Evolutionary conservation across 2,329 filamentous ascomycete species (phyloP).

Genomic region (Penicillium sp.): DNA sequence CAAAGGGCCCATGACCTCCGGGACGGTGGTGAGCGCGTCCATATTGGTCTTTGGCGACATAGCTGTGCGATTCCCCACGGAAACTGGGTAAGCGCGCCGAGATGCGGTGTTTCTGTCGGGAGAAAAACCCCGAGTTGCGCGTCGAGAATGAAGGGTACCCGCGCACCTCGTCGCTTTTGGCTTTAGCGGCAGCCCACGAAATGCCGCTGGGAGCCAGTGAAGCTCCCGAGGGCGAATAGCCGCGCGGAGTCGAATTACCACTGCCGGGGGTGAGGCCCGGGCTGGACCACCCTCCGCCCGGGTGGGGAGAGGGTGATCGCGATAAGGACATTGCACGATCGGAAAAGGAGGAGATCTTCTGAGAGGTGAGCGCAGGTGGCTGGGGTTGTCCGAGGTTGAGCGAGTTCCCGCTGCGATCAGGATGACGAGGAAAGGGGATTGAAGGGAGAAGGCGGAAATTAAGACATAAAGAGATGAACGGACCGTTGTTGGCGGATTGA

Average conservation of each 20-base stretch:
- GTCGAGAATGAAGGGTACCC: conserved; percentile 77
- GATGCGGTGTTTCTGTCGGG: conserved; percentile 75
- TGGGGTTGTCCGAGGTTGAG: neutral
- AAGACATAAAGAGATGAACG: neutral
- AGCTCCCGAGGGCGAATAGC: conserved; percentile 33
- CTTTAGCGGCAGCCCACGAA: conserved; percentile 80
- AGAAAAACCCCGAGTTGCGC: conserved; percentile 82
- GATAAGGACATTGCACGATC: conserved; percentile 75
- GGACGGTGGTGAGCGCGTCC: conserved; percentile 53
- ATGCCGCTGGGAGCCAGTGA: conserved; percentile 44
- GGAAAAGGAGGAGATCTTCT: conserved; percentile 25
- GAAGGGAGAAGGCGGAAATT: neutral
- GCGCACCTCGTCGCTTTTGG: conserved; percentile 69
- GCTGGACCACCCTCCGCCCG: conserved; percentile 84
- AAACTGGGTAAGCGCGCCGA: conserved; percentile 77
- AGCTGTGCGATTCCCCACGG: conserved; percentile 48
- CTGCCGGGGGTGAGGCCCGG: conserved; percentile 73
- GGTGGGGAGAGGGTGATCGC: conserved; percentile 80
- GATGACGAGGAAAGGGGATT: neutral
- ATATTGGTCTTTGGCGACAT: conserved; percentile 71
- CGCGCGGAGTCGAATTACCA: conserved; percentile 64
- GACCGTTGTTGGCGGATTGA: neutral
- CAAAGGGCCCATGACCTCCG: conserved; percentile 31
- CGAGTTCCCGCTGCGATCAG: neutral
- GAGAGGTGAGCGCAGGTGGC: neutral